A percentile compares a stretch with the other conserved stretches of the same genome.
Evolutionary conservation across 805 yeast genomes (phyloP).

Genomic region (Hermanozyma aechmeae): DNA sequence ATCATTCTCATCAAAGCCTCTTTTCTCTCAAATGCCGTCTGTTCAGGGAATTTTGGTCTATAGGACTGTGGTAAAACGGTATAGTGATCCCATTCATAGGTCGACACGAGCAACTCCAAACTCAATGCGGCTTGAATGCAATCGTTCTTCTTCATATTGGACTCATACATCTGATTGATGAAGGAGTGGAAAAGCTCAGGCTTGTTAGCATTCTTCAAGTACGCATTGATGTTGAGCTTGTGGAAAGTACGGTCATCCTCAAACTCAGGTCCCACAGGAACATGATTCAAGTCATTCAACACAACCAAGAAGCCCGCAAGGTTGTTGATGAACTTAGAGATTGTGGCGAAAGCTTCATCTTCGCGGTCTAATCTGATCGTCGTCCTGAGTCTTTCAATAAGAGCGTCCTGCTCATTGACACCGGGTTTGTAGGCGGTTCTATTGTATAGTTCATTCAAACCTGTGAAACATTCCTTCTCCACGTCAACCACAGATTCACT

Average conservation of each 20-base stretch:
- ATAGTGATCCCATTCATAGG: slow-evolving; percentile 66
- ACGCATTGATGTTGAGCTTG: slow-evolving; percentile 65
- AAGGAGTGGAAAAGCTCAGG: slow-evolving; percentile 78
- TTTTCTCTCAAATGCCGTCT: slow-evolving; percentile 72
- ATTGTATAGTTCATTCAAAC: slow-evolving; percentile 57
- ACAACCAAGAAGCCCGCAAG: slow-evolving; percentile 54
- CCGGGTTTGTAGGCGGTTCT: slow-evolving; percentile 50
- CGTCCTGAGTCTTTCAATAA: slow-evolving; percentile 40
- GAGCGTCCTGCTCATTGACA: slow-evolving; percentile 41
- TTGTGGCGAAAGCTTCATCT: slow-evolving; percentile 49
- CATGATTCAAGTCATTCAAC: slow-evolving; percentile 56
- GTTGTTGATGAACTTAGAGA: slow-evolving; percentile 43
- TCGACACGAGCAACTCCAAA: slow-evolving; percentile 66
- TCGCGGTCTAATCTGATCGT: slow-evolving; percentile 49
- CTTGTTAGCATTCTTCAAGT: slow-evolving; percentile 64
- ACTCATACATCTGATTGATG: slow-evolving; percentile 63
- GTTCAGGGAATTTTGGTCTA: slow-evolving; percentile 71
- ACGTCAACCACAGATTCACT: slow-evolving; percentile 50
- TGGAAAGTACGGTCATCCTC: slow-evolving; percentile 83
- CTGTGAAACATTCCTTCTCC: slow-evolving; percentile 53
- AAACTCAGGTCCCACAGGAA: slow-evolving; percentile 76
- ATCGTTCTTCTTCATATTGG: slow-evolving; percentile 50
- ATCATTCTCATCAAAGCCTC: slow-evolving; percentile 62
- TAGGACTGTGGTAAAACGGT: slow-evolving; percentile 43
- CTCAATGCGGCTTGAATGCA: slow-evolving; percentile 78